Evolutionary conservation across 345 rosid genomes (phyloP), one percentile per base, ranked within the genome.

Genomic region (Garcia nutans): DNA sequence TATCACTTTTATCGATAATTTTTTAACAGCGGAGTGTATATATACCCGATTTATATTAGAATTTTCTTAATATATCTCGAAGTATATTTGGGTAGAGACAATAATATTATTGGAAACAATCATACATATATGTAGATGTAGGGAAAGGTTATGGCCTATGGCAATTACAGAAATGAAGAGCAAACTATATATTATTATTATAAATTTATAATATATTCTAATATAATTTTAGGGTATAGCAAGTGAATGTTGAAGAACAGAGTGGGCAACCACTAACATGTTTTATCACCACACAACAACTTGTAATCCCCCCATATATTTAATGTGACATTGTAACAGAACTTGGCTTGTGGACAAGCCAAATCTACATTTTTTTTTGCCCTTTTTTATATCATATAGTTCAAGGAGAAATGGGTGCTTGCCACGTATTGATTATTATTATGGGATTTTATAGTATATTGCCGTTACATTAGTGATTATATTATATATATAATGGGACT

Each of bases 241-340:
- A 67, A 56, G 71, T 81, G 20, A 70, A 81, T 72, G 64, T 57
- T 19, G 3, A 31, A 19, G 24, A 19, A 42, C 8, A 56, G 67
- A 59, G 74, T 75, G 72, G 77, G 70, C 64, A 63, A 33, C 78
- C 85, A 63, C 65, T 26, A 26, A 15, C 56, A 64, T 75, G 57
- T 74, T 75, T 16, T 31, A 64, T 65, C 63, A 65, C 52, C 64
- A 54, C 62, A 31, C 54, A 1, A 33, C 63, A 23, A 63, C 24
- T 17, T 41, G 62, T 8, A 19, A 10, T 23, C 15, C 31, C 31
- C 17, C 24, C 60, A 55, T 9, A 41, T 11, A 41, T 31, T 52
- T 47, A 49, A 70, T 57, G 17, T 17, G 26, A 45, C 68, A 20
- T 6, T 16, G 22, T 72, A 10, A 22, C 55, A 72, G 28, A 37